Conservation (phyloP, 2,329 filamentous ascomycete species). For the Ascochyta fabae region DNA sequence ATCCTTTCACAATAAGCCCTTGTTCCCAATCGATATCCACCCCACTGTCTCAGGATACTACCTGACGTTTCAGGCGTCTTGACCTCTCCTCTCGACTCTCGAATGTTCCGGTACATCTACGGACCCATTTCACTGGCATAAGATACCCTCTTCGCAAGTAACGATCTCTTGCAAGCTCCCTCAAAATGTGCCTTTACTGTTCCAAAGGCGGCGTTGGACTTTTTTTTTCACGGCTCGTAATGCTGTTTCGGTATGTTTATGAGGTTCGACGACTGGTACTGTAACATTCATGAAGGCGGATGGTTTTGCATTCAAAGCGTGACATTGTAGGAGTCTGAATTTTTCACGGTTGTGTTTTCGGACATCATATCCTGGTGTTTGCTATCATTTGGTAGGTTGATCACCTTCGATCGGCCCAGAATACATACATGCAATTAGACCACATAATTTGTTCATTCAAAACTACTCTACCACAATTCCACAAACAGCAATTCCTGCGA, state of each 20-base stretch:
- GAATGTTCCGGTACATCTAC: slow-evolving; percentile 1
- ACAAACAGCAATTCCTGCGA: slow-evolving; percentile 2
- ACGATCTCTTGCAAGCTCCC: slow-evolving; percentile 7
- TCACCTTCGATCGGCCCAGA: slow-evolving; percentile 7
- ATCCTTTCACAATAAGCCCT: slow-evolving; percentile 28
- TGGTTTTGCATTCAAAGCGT: slow-evolving; percentile 15
- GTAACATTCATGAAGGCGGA: slow-evolving; percentile 5
- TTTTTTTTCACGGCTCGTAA: neutral
- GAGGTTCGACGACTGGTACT: slow-evolving; percentile 8
- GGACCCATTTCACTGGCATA: slow-evolving; percentile 7
- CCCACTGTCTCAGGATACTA: slow-evolving; percentile 8
- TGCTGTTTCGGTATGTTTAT: slow-evolving; percentile 3
- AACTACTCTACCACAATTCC: neutral
- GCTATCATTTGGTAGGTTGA: slow-evolving; percentile 13
- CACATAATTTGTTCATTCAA: slow-evolving; percentile 5
- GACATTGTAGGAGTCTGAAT: slow-evolving; percentile 5
- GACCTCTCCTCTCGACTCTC: slow-evolving; percentile 7
- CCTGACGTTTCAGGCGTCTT: slow-evolving; percentile 34
- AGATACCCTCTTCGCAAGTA: slow-evolving; percentile 18
- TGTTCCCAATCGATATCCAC: slow-evolving; percentile 29
- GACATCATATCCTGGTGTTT: slow-evolving; percentile 4
- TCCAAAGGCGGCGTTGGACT: slow-evolving; percentile 4
- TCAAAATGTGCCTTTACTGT: slow-evolving; percentile 3
- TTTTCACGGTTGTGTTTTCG: slow-evolving; percentile 6
- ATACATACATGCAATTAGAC: slow-evolving; percentile 12